phyloP scores from a whole-genome alignment of 257 asterid species.

The Eustoma russellianum region DNA sequence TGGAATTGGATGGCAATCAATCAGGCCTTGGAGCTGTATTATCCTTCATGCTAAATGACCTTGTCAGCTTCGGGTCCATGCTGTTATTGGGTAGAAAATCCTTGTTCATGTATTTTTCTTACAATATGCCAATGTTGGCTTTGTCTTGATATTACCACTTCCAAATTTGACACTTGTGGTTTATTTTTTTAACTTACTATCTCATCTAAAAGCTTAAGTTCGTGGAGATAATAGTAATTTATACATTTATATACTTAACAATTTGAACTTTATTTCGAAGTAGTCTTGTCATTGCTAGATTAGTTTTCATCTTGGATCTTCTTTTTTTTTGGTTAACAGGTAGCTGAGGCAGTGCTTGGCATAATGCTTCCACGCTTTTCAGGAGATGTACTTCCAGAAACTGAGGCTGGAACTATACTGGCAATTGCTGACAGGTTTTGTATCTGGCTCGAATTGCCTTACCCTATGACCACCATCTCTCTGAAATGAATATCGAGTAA shows the following conservation, averaged over 20 bases:
- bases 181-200: no score
- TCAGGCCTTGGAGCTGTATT: no score
- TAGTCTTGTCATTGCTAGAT: no score
- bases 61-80: no score
- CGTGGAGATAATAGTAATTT: no score
- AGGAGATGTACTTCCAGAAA: slow-evolving; percentile 80
- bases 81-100: not conserved
- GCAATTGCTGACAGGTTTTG: slow-evolving; percentile 84
- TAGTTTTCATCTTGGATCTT: slow-evolving; percentile 5
- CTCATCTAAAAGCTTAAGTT: no score
- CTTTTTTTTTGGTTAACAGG: slow-evolving; percentile 26
- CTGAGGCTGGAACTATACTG: slow-evolving; percentile 71
- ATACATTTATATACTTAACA: not conserved
- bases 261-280: no score
- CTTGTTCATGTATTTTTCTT: not conserved
- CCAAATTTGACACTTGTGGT: no score
- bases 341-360: slow-evolving; percentile 83
- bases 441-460: slow-evolving; percentile 1
- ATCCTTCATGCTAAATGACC: no score
- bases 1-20: no score
- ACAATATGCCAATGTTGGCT: not conserved
- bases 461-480: not conserved
- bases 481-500: no score
- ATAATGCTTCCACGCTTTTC: slow-evolving; percentile 88
- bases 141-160: not conserved